These are phyloP conservation scores for Ophiobolus disseminans DNA, from an alignment of 2,329 filamentous ascomycete genomes.

Conservation along the genomic window DNA sequence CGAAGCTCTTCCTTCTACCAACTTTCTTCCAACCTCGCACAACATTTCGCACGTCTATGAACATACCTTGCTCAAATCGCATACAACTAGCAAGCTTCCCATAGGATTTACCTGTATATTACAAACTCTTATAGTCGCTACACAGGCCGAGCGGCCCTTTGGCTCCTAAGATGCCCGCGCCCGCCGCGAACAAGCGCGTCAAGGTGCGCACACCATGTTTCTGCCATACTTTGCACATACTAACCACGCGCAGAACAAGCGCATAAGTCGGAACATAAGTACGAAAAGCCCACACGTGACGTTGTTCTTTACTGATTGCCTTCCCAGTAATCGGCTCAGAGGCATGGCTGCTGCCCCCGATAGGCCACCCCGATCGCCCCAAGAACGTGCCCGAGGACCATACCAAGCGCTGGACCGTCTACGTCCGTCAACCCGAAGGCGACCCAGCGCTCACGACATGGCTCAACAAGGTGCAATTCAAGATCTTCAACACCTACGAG, in stretches of 20 bases:
- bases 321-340: constrained; percentile 57
- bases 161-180: constrained; percentile 57
- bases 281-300: constrained; percentile 1
- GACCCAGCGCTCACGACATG: constrained; percentile 88
- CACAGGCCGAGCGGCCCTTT: constrained; percentile 7
- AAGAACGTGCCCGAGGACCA: constrained; percentile 82
- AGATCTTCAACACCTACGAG: constrained; percentile 94
- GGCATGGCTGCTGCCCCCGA: constrained; percentile 69
- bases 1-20: background rate
- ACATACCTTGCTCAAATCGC: background rate
- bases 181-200: constrained; percentile 63
- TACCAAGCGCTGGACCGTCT: constrained; percentile 96
- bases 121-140: no score
- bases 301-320: background rate
- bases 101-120: background rate
- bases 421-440: constrained; percentile 87
- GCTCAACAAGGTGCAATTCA: constrained; percentile 97
- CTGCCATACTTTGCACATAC: constrained; percentile 7
- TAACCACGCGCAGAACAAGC: constrained; percentile 46
- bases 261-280: constrained; percentile 51
- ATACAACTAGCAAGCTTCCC: background rate
- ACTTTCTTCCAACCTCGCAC: background rate
- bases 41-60: background rate
- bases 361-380: constrained; percentile 67
- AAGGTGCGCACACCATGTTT: constrained; percentile 31